These are phyloP conservation scores for Apiotrichum sp. DNA, from an alignment of 1,284 basidiomycete genomes.

Conservation along the genomic window DNA sequence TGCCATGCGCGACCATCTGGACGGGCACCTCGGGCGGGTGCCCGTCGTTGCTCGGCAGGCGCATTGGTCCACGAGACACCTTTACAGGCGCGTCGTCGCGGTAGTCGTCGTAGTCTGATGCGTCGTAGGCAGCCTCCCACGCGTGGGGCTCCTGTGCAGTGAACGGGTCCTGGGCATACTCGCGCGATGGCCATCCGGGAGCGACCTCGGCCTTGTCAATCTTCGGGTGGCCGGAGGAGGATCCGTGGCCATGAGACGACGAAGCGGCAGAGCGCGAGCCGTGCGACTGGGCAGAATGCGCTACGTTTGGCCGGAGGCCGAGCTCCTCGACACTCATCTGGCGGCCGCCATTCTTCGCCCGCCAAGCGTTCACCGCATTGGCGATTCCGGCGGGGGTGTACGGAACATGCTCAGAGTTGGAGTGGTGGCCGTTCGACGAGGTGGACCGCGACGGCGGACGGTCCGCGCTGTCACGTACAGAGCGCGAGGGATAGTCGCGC, in stretches of 20 bases:
- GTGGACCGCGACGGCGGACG: not conserved
- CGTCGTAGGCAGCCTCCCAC: constrained; percentile 2
- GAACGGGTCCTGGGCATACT: not conserved
- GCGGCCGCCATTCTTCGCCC: constrained; percentile 2
- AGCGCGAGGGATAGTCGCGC: not conserved
- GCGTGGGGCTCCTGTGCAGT: not conserved
- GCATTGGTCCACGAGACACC: too few species aligned
- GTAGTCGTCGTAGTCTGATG: not conserved
- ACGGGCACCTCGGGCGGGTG: not conserved
- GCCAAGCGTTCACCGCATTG: constrained; percentile 11
- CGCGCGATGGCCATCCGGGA: not conserved
- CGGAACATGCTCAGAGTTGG: not conserved
- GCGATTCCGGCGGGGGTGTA: constrained; percentile 9
- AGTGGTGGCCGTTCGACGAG: constrained; percentile 9
- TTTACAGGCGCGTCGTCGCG: not conserved
- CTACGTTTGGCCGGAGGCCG: not conserved
- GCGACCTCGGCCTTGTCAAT: not conserved
- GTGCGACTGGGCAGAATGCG: not conserved
- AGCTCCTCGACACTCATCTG: not conserved
- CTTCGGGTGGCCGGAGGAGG: not conserved
- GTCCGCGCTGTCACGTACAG: too few species aligned
- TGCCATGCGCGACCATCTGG: not conserved
- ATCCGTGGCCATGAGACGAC: not conserved
- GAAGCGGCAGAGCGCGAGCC: not conserved
- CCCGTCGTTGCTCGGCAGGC: too few species aligned